Conservation (phyloP, 2,329 filamentous ascomycete genomes). For the Colletotrichum phormii region DNA sequence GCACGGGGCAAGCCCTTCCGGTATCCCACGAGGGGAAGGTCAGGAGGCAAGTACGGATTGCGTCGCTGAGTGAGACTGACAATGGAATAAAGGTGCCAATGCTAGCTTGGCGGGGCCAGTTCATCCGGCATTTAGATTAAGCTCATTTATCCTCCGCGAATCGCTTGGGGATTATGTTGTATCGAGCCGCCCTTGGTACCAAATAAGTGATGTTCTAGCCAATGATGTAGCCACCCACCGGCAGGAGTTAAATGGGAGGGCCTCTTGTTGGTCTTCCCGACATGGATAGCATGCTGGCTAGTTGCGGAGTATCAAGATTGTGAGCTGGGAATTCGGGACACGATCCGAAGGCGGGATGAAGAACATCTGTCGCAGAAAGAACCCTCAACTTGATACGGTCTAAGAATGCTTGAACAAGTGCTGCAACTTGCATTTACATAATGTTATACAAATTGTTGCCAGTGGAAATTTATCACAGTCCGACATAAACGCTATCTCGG, state of each 20-base stretch:
- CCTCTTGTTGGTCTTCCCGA: neutral
- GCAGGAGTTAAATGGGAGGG: neutral
- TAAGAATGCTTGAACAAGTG: too few relatives aligned
- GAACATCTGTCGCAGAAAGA: too few relatives aligned
- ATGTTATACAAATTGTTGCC: too few relatives aligned
- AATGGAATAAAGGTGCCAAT: neutral
- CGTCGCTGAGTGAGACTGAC: neutral
- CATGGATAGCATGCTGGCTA: neutral
- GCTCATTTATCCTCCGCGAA: slow-evolving; percentile 11
- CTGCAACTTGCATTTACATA: too few relatives aligned
- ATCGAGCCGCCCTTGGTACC: neutral
- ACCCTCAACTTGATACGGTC: too few relatives aligned
- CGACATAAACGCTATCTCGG: too few relatives aligned
- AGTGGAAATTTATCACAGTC: too few relatives aligned
- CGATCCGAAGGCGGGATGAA: too few relatives aligned
- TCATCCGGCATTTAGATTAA: slow-evolving; percentile 26
- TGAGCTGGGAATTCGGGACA: too few relatives aligned
- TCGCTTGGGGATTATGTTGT: neutral
- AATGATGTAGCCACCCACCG: neutral
- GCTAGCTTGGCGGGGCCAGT: neutral
- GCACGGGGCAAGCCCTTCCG: slow-evolving; percentile 2
- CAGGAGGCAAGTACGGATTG: neutral
- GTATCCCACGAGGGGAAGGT: neutral
- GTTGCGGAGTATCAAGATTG: neutral
- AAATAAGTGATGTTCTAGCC: neutral